phyloP scores from a whole-genome alignment of 345 rosid genomes.

The Streptanthus diversifolius region DNA sequence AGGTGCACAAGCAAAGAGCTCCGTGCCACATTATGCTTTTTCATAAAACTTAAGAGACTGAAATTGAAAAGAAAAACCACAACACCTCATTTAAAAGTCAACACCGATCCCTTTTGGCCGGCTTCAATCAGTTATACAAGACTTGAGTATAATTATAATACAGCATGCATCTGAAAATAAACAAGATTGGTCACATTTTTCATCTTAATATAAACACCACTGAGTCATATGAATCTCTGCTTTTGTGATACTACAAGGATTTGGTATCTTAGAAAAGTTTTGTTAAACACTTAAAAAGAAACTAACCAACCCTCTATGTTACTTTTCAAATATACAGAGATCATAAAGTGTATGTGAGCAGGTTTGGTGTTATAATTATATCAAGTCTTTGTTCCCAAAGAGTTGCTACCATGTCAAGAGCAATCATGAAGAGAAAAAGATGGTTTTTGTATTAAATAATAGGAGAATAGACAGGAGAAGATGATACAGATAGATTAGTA shows the following conservation, averaged over 20 bases:
- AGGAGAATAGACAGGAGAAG: constrained; percentile 13
- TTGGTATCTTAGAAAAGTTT: neutral
- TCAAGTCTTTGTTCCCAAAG: constrained; percentile 1
- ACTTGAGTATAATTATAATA: constrained; percentile 1
- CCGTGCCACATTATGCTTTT: constrained; percentile 26
- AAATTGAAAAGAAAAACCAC: neutral
- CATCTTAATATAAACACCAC: constrained; percentile 2
- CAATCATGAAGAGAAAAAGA: constrained; percentile 24
- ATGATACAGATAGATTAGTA: constrained; percentile 39
- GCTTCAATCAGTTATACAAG: constrained; percentile 23
- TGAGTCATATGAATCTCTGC: neutral
- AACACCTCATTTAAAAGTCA: constrained; percentile 32
- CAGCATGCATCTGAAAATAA: constrained; percentile 11
- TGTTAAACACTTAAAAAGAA: neutral
- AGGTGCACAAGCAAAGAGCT: constrained; percentile 15
- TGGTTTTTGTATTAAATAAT: constrained; percentile 9
- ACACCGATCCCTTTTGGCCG: constrained; percentile 27
- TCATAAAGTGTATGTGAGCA: neutral
- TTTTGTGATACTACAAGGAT: neutral
- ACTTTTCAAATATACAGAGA: neutral
- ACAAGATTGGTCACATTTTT: neutral
- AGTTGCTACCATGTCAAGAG: constrained; percentile 34
- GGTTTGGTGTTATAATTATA: neutral
- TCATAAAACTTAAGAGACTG: constrained; percentile 14
- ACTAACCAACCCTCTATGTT: neutral